phyloP scores from a whole-genome alignment of 2,329 filamentous ascomycete genomes.

The Penicillium sp. region DNA sequence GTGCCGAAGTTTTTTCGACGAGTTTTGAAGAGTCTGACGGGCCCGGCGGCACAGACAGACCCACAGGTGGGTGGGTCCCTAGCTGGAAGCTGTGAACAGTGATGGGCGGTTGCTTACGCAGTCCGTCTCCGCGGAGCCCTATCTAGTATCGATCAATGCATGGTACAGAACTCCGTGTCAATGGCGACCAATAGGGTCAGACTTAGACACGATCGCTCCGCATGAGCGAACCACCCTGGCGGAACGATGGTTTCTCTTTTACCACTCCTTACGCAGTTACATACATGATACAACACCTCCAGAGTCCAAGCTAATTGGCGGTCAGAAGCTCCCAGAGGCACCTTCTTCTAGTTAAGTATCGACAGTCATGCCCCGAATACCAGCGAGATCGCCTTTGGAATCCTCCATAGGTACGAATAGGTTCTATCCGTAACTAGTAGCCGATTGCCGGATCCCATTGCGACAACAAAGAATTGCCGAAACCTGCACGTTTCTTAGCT shows the following conservation, averaged over 20 bases:
- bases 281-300: too few species aligned
- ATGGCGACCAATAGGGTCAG: neutral
- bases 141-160: too few species aligned
- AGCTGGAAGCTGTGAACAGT: neutral
- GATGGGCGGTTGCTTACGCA: too few species aligned
- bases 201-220: conserved; percentile 9
- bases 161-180: neutral
- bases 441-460: neutral
- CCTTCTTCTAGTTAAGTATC: conserved; percentile 18
- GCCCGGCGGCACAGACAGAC: neutral
- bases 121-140: too few species aligned
- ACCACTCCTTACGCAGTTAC: conserved; percentile 2
- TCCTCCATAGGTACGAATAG: neutral
- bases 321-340: neutral
- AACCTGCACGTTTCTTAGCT: neutral
- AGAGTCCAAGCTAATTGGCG: conserved; percentile 5
- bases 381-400: neutral
- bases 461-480: neutral
- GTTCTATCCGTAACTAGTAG: too few species aligned
- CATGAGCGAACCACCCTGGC: neutral
- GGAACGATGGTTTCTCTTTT: neutral
- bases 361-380: conserved; percentile 19
- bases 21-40: neutral
- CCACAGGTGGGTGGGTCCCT: neutral
- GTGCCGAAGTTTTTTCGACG: neutral